Conservation (phyloP, 2,329 filamentous ascomycete genomes). For the Dothistroma pini region DNA sequence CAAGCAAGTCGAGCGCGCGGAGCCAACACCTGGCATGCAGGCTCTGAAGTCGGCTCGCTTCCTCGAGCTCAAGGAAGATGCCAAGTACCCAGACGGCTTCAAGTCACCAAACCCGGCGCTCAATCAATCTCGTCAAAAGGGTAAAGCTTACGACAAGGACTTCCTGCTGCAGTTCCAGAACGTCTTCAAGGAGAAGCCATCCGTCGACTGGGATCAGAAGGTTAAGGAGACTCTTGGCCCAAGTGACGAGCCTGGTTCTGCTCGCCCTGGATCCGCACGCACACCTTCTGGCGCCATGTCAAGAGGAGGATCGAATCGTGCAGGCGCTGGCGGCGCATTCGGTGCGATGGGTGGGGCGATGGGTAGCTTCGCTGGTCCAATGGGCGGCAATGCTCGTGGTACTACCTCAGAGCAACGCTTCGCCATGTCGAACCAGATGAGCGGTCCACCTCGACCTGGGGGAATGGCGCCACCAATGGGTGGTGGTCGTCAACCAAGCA, state of each 20-base stretch:
- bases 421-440: constrained; percentile 30
- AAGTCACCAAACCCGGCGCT: constrained; percentile 87
- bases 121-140: constrained; percentile 73
- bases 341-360: constrained; percentile 55
- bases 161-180: constrained; percentile 96
- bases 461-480: constrained; percentile 42
- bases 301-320: constrained; percentile 44
- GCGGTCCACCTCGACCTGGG: constrained; percentile 15
- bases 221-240: constrained; percentile 84
- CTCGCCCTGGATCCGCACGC: constrained; percentile 57
- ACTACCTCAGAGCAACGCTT: constrained; percentile 78
- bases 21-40: constrained; percentile 91
- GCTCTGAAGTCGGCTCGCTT: constrained; percentile 89
- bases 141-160: constrained; percentile 90
- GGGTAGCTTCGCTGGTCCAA: constrained; percentile 32
- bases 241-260: constrained; percentile 56
- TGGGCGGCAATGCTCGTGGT: constrained; percentile 45
- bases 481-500: constrained; percentile 50
- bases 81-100: constrained; percentile 79
- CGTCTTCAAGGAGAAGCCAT: constrained; percentile 96
- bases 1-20: constrained; percentile 82
- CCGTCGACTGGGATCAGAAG: constrained; percentile 85
- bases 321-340: constrained; percentile 40
- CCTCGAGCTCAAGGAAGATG: constrained; percentile 67
- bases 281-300: constrained; percentile 45